These are phyloP conservation scores for Mycosphaerella arachidis DNA, from an alignment of 2,329 filamentous ascomycete genomes.

Conservation along the genomic window DNA sequence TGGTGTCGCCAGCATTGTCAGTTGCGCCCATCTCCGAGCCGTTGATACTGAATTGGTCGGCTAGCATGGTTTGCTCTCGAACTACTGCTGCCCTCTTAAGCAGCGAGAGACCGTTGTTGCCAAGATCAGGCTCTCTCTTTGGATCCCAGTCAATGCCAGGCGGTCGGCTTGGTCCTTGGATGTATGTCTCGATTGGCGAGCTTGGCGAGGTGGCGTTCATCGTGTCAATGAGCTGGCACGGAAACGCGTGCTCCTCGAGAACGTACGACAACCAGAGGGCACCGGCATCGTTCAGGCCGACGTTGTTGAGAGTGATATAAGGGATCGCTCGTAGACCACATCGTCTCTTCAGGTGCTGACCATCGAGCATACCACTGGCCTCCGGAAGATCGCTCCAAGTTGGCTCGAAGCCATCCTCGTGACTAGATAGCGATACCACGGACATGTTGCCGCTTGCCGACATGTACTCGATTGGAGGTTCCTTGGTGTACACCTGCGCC, in stretches of 20 bases:
- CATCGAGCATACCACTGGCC: slow-evolving; percentile 18
- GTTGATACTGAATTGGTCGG: slow-evolving; percentile 4
- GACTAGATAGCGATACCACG: slow-evolving; percentile 25
- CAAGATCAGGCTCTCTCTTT: slow-evolving; percentile 24
- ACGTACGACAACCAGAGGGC: slow-evolving; percentile 41
- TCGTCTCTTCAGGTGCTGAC: slow-evolving; percentile 20
- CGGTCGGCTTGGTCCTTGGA: slow-evolving; percentile 24
- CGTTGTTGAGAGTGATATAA: slow-evolving; percentile 36
- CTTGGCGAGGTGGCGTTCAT: slow-evolving; percentile 31
- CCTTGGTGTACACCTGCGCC: slow-evolving; percentile 38
- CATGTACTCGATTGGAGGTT: slow-evolving; percentile 31
- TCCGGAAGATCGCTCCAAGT: not conserved
- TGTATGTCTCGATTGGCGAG: slow-evolving; percentile 29
- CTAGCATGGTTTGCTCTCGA: slow-evolving; percentile 22
- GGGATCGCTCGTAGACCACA: slow-evolving; percentile 39
- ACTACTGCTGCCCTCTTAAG: slow-evolving; percentile 33
- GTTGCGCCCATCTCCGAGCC: not conserved
- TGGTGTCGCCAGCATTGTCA: not conserved
- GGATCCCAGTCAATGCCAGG: slow-evolving; percentile 35
- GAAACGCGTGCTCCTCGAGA: slow-evolving; percentile 37
- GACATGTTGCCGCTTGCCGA: slow-evolving; percentile 22
- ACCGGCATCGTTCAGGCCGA: slow-evolving; percentile 35
- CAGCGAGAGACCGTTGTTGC: slow-evolving; percentile 30
- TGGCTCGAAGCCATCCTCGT: slow-evolving; percentile 8
- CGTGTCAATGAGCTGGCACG: slow-evolving; percentile 33